Base-by-base conservation (phyloP, 345 rosid species). In the Moringa oleifera region DNA sequence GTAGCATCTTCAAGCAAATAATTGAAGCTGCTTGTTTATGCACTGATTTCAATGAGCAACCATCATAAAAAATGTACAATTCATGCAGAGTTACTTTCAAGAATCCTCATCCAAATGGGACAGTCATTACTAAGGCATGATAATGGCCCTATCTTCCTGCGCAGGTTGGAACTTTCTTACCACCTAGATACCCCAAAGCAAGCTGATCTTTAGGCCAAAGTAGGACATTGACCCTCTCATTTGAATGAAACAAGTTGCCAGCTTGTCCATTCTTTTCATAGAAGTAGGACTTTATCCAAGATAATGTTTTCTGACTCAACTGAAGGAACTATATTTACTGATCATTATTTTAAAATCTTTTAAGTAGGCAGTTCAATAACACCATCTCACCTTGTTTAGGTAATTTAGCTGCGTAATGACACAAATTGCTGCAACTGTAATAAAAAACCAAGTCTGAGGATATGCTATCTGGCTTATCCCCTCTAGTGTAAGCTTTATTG, bases 391-490 rank as follows among this genome's bases (percentile, higher is more conserved):
- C 93, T 79, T 93, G 81, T 93, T 93, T 28, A 93, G 83, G 76
- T 93, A 93, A 71, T 87, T 93, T 81, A 93, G 75, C 68, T 93
- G 97, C 6, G 85, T 83, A 31, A 93, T 58, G 61, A 89, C 97
- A 80, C 97, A 93, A 22, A 87, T 76, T 50, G 81, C 75, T 13
- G 98, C 94, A 68, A 89, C 97, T 59, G 90, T 84, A 57, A 81
- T 59, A 70, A 93, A 93, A 76, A 84, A 87, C 96, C 98, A 93
- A 68, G 95, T 93, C 79, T 90, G 86, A 19, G 87, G 91, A 75
- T 80, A 92, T 71, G 83, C 76, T 56, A 89, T 64, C 73, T 92
- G 98, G 75, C 68, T 92, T 55, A 76, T 72, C 49, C 98, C 98
- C 55, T 87, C 96, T 61, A 92, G 55, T 21, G 98, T 87, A 72